phyloP scores from a whole-genome alignment of 345 rosid species.

The Salix arbutifolia region DNA sequence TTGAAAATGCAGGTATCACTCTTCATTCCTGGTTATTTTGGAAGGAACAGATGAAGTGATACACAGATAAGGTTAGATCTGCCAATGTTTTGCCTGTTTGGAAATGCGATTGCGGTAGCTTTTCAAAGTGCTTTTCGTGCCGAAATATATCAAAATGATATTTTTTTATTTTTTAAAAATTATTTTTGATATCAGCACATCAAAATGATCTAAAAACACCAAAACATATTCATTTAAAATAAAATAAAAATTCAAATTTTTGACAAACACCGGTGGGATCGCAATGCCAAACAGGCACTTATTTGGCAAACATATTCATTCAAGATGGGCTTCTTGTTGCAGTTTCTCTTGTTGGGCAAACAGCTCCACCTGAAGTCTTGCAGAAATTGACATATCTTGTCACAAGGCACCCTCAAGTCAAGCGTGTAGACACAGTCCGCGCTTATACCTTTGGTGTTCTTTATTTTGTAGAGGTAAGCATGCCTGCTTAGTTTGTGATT shows the following conservation, averaged over 20 bases:
- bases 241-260: no score
- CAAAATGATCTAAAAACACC: no score
- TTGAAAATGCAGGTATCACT: conserved; percentile 76
- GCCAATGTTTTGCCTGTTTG: no score
- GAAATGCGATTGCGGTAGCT: no score
- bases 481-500: background rate
- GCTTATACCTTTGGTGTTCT: conserved; percentile 93
- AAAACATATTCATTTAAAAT: no score
- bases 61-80: background rate
- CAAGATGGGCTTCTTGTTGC: conserved; percentile 16
- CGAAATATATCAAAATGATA: no score
- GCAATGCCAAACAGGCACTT: no score
- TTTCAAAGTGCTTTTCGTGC: no score
- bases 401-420: conserved; percentile 61
- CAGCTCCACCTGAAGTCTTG: conserved; percentile 79
- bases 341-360: conserved; percentile 86
- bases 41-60: background rate
- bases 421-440: conserved; percentile 83
- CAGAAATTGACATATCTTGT: conserved; percentile 80
- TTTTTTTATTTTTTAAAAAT: no score
- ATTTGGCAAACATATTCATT: no score
- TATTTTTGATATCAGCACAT: no score
- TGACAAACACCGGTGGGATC: no score
- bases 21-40: background rate
- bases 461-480: conserved; percentile 73